A percentile compares a stretch with the other conserved stretches of the same genome.
Conservation (phyloP, 2,329 filamentous ascomycete genomes). For the Fusarium compactum region DNA sequence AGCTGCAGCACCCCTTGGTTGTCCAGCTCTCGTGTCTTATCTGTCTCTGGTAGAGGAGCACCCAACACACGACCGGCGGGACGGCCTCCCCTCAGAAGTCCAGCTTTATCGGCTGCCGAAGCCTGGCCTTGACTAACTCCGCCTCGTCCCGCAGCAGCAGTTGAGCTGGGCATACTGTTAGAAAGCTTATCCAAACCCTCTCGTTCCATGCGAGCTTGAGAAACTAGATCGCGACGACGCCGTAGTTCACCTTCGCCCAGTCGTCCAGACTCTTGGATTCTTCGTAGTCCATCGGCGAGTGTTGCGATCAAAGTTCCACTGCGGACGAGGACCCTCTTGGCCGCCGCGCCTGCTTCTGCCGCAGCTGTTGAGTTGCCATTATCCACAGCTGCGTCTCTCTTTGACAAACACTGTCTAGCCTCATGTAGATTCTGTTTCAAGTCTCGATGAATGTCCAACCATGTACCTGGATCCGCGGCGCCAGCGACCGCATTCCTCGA, state of each 20-base stretch:
- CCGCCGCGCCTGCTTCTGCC: constrained; percentile 76
- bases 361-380: constrained; percentile 57
- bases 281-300: constrained; percentile 73
- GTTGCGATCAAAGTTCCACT: constrained; percentile 72
- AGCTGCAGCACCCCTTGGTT: constrained; percentile 80
- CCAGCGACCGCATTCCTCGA: constrained; percentile 55
- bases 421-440: constrained; percentile 74
- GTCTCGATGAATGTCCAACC: constrained; percentile 81
- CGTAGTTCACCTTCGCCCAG: constrained; percentile 81
- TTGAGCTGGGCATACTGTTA: constrained; percentile 61
- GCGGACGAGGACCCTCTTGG: constrained; percentile 78
- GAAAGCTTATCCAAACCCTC: constrained; percentile 81
- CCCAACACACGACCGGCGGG: constrained; percentile 75
- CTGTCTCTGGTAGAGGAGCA: constrained; percentile 78
- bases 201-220: constrained; percentile 76
- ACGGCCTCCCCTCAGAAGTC: constrained; percentile 57
- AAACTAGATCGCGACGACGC: constrained; percentile 76
- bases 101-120: constrained; percentile 62
- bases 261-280: constrained; percentile 65
- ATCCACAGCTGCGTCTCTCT: constrained; percentile 68
- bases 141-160: constrained; percentile 49
- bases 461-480: constrained; percentile 73
- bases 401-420: constrained; percentile 76
- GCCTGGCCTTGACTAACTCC: constrained; percentile 64
- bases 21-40: constrained; percentile 80